Evolutionary conservation across 306 rosid species (phyloP).

Genomic region (Aeschynomene evenia): DNA sequence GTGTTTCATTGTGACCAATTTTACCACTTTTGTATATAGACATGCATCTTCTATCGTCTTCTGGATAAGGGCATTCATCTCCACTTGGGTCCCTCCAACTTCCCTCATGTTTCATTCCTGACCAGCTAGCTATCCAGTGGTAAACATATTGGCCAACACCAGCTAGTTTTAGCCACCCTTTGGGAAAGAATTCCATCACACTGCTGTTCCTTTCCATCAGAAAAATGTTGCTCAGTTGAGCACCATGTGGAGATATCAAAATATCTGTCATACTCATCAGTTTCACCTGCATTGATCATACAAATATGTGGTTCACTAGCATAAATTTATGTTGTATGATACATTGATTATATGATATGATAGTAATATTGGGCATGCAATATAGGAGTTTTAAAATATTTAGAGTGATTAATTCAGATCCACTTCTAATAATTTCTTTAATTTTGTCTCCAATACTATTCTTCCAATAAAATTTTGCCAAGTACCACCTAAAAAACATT

Average conservation of each 20-base stretch:
- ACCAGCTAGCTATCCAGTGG: slow-evolving; percentile 72
- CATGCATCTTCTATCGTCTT: slow-evolving; percentile 64
- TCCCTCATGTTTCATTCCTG: slow-evolving; percentile 64
- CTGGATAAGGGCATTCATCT: slow-evolving; percentile 32
- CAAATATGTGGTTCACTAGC: not conserved
- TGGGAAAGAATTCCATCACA: slow-evolving; percentile 72
- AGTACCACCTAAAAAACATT: not conserved
- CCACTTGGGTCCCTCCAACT: slow-evolving; percentile 68
- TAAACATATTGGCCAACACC: slow-evolving; percentile 66
- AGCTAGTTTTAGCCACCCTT: slow-evolving; percentile 65
- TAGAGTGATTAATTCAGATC: not conserved
- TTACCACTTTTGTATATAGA: slow-evolving; percentile 45
- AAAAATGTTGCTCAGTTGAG: slow-evolving; percentile 65
- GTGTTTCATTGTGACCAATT: slow-evolving; percentile 51
- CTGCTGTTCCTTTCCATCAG: slow-evolving; percentile 69
- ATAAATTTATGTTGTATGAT: not conserved
- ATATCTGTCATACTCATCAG: slow-evolving; percentile 64
- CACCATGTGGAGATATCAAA: slow-evolving; percentile 65
- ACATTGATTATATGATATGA: not conserved
- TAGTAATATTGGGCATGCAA: not conserved
- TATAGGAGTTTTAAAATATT: not conserved
- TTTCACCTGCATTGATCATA: slow-evolving; percentile 42
- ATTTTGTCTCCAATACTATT: not conserved
- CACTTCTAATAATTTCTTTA: not conserved
- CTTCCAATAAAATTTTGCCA: not conserved